Base-by-base conservation (phyloP, 345 rosid species). In the Leavenworthia alabamica region DNA sequence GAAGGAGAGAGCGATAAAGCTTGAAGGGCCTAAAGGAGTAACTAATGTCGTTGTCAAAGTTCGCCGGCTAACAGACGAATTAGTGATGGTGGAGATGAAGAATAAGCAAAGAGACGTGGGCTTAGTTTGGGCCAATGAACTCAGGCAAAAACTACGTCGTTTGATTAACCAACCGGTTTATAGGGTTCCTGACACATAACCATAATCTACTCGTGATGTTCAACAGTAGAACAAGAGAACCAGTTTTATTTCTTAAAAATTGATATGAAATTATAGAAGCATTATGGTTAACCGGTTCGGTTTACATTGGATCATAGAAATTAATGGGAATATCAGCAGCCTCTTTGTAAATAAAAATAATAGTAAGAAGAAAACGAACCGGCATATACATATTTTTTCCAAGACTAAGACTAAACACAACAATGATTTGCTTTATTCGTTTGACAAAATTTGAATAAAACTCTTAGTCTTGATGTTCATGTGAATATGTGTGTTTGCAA, bases 71-170 rank as follows among this genome's bases (percentile, higher is more conserved):
- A 88, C 88, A 11, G 80, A 70, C 0, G 54, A 79, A 5, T 48
- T 88, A 39, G 83, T 83, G 15, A 63, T 88, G 43, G 87, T 88
- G 33, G 87, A 85, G 60, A 64, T 77, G 52, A 78, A 57, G 70
- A 75, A 68, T 28, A 63, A 63, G 70, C 82, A 79, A 26, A 55
- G 68, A 11, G 76, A 69, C 28, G 64, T 70, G 9, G 71, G 76
- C 17, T 58, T 64, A 2, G 66, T 69, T 9, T 84, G 95, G 95
- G 79, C 74, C 42, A 66, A 82, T 4, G 79, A 44, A 35, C 49
- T 84, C 22, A 73, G 83, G 70, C 85, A 78, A 1, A 67, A 62
- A 15, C 79, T 87, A 5, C 40, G 37, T 11, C 60, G 44, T 37
- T 28, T 75, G 36, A 58, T 84, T 22, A 75, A 79, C 64, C 76